Percentiles rank a stretch among this genome's conserved stretches.
These are phyloP conservation scores for Sarcodon aspratus DNA, from an alignment of 768 basidiomycete genomes.

Conservation along the genomic window DNA sequence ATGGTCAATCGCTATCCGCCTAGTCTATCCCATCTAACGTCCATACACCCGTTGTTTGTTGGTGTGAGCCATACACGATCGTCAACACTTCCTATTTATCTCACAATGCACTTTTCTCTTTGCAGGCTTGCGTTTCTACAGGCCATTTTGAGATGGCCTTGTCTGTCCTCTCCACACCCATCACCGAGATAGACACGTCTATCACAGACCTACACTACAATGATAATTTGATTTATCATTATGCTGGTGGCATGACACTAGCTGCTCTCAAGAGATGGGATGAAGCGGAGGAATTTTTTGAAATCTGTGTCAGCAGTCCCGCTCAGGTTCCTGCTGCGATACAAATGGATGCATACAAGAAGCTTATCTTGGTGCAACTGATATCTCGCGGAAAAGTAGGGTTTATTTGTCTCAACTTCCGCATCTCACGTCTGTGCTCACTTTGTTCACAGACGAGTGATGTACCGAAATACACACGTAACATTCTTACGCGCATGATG, in stretches of 20 bases:
- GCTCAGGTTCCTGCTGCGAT: slow-evolving; percentile 47
- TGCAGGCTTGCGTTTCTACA: slow-evolving; percentile 45
- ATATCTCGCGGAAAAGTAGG: slow-evolving; percentile 64
- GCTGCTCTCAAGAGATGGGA: slow-evolving; percentile 52
- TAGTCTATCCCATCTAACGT: slow-evolving; percentile 46
- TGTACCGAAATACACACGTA: slow-evolving; percentile 68
- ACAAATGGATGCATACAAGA: slow-evolving; percentile 83
- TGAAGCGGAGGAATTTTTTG: slow-evolving; percentile 68
- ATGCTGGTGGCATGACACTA: slow-evolving; percentile 63
- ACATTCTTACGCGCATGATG: slow-evolving; percentile 42
- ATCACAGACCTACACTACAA: slow-evolving; percentile 62
- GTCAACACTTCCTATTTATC: not conserved
- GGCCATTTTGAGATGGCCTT: slow-evolving; percentile 44
- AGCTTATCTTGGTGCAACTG: slow-evolving; percentile 67
- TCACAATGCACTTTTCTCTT: not conserved
- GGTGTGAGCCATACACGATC: slow-evolving; percentile 26
- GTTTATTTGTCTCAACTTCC: slow-evolving; percentile 3
- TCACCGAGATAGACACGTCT: slow-evolving; percentile 48
- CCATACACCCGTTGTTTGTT: slow-evolving; percentile 60
- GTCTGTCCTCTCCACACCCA: slow-evolving; percentile 49
- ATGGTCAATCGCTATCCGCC: slow-evolving; percentile 56
- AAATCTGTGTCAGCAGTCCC: slow-evolving; percentile 53
- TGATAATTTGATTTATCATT: slow-evolving; percentile 81
- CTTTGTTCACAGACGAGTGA: slow-evolving; percentile 21
- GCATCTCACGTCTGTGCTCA: not conserved